Evolutionary conservation across 139 green algal genomes (phyloP).

Genomic region (Chlorella vulgaris): DNA sequence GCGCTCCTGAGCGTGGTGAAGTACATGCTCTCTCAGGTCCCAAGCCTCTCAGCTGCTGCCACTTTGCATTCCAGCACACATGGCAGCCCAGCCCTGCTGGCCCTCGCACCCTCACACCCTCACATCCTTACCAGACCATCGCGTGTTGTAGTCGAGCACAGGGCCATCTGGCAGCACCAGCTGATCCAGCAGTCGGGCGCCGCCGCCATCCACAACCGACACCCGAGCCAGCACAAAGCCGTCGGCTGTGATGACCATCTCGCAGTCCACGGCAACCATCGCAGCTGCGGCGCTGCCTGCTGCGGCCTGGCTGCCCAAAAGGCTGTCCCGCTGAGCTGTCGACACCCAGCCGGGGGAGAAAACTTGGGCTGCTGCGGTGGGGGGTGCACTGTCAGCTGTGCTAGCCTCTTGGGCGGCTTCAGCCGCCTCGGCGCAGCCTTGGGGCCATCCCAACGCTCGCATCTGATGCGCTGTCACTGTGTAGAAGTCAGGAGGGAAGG

Average conservation of each 20-base stretch:
- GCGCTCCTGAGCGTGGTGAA: no score
- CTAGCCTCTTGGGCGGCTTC: not conserved
- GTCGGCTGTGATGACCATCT: conserved; percentile 76
- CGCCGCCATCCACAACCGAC: conserved; percentile 62
- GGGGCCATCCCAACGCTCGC: not conserved
- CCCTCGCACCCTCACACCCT: no score
- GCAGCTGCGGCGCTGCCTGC: not conserved
- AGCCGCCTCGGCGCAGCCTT: not conserved
- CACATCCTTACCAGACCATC: conserved; percentile 53
- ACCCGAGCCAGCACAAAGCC: conserved; percentile 76
- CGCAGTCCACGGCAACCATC: conserved; percentile 80
- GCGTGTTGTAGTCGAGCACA: conserved; percentile 91
- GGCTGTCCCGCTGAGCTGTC: not conserved
- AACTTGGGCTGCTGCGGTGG: not conserved
- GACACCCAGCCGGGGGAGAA: conserved; percentile 12
- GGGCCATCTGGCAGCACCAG: conserved; percentile 76
- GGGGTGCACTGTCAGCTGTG: not conserved
- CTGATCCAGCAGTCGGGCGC: conserved; percentile 73
- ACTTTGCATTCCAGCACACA: not conserved
- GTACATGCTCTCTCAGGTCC: no score
- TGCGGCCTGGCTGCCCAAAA: not conserved
- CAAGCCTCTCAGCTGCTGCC: no score
- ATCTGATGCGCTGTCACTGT: not conserved
- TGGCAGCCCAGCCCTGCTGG: no score
- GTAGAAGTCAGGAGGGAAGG: conserved; percentile 10